Base-by-base conservation (phyloP, 306 rosid genomes). In the Hippophae tibetana region DNA sequence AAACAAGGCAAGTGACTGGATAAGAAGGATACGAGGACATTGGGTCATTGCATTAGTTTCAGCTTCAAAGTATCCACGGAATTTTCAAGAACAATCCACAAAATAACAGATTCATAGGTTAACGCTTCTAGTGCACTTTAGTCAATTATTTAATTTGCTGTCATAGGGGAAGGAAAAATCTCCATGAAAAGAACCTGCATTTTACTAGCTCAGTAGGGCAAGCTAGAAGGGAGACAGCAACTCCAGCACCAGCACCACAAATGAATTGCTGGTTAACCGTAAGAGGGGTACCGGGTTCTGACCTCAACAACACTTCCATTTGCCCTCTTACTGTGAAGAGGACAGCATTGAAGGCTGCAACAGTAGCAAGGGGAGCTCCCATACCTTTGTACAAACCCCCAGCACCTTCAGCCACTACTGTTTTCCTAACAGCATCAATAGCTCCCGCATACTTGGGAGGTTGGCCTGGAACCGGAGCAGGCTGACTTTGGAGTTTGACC, bases 401-500 rank as follows among this genome's bases (percentile, higher is more conserved):
- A 48, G 86, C 78, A 7, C 97, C 97, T 76, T 89, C 97, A 42
- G 87, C 89, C 38, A 87, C 85, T 71, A 89, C 4, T 42, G 95
- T 84, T 76, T 89, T 81, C 81, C 76, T 81, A 49, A 89, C 86
- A 18, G 95, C 95, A 76, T 89, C 92, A 43, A 89, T 81, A 61
- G 97, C 89, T 42, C 97, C 87, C 2, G 87, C 64, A 71, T 71
- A 89, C 57, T 76, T 86, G 52, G 79, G 84, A 72, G 62, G 81
- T 60, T 89, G 89, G 57, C 95, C 97, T 12, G 92, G 95, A 40
- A 78, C 79, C 10, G 95, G 85, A 75, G 74, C 59, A 56, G 97
- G 87, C 65, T 86, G 97, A 84, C 97, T 89, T 80, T 89, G 97
- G 53, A 89, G 95, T 73, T 89, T 86, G 67, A 89, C 97, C 81